These are phyloP conservation scores for Candida pseudoviswanathii DNA, from an alignment of 1,139 yeast genomes.

Conservation along the genomic window DNA sequence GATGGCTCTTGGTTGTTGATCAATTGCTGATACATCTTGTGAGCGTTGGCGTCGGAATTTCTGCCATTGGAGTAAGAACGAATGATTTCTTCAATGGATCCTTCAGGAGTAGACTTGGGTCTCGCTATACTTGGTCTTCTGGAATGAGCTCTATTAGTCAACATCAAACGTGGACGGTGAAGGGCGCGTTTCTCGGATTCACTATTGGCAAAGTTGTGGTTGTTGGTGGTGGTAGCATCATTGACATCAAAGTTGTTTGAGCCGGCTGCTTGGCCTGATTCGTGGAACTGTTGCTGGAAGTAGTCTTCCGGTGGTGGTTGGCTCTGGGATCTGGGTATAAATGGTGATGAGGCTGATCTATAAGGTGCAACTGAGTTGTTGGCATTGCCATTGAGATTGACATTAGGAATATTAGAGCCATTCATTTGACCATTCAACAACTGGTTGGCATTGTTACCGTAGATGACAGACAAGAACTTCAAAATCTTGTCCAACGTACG, in stretches of 20 bases:
- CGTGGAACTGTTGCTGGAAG: constrained; percentile 3
- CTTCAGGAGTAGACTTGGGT: constrained; percentile 17
- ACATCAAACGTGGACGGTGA: constrained; percentile 43
- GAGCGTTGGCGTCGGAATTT: constrained; percentile 21
- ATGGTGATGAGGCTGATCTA: constrained; percentile 10
- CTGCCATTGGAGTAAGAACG: constrained; percentile 25
- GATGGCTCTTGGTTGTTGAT: constrained; percentile 10
- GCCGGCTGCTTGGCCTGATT: not conserved
- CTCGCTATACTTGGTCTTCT: constrained; percentile 17
- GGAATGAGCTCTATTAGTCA: constrained; percentile 42
- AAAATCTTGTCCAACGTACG: constrained; percentile 87
- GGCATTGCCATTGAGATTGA: constrained; percentile 2
- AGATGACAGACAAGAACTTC: constrained; percentile 81
- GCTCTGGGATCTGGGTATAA: constrained; percentile 11
- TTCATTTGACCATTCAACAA: constrained; percentile 38
- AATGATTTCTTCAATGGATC: constrained; percentile 41
- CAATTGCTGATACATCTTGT: constrained; percentile 35
- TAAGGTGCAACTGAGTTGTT: constrained; percentile 12
- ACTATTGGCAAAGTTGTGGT: constrained; percentile 2
- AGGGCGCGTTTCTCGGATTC: constrained; percentile 20
- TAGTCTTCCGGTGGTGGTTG: constrained; percentile 12
- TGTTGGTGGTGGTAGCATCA: constrained; percentile 7
- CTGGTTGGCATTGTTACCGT: constrained; percentile 67
- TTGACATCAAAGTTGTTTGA: not conserved
- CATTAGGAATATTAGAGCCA: constrained; percentile 7